phyloP scores from a whole-genome alignment of 805 yeast genomes.

The Pichia eremophila region DNA sequence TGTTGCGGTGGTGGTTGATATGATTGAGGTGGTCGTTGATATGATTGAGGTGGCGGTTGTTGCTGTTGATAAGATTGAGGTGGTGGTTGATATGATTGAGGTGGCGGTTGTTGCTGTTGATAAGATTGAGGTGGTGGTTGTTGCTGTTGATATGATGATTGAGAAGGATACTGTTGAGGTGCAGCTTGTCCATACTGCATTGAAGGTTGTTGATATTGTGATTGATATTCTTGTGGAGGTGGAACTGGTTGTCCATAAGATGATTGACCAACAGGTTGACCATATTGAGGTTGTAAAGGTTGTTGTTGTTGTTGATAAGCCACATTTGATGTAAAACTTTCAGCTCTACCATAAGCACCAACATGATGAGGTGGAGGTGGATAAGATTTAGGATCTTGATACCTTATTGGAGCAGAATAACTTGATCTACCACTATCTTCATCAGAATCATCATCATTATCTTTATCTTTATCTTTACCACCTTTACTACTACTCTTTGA shows the following conservation, averaged over 20 bases:
- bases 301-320: neutral
- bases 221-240: conserved; percentile 9
- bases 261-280: conserved; percentile 1
- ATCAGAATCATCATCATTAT: neutral
- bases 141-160: neutral
- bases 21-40: conserved; percentile 4
- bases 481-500: conserved; percentile 15
- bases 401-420: conserved; percentile 13
- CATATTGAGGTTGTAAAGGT: neutral
- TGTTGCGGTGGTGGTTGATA: conserved; percentile 4
- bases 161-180: conserved; percentile 5
- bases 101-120: conserved; percentile 3
- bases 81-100: conserved; percentile 9
- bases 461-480: conserved; percentile 3
- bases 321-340: conserved; percentile 12
- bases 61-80: conserved; percentile 6
- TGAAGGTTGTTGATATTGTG: conserved; percentile 1
- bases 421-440: conserved; percentile 4
- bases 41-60: conserved; percentile 1
- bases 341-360: conserved; percentile 4
- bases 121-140: neutral
- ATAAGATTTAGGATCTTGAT: conserved; percentile 14
- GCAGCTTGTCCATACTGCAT: neutral
- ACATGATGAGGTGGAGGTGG: conserved; percentile 15
- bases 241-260: conserved; percentile 3